These are phyloP conservation scores for Bruguiera hainesii DNA, from an alignment of 441 rosid genomes.

Conservation along the genomic window DNA sequence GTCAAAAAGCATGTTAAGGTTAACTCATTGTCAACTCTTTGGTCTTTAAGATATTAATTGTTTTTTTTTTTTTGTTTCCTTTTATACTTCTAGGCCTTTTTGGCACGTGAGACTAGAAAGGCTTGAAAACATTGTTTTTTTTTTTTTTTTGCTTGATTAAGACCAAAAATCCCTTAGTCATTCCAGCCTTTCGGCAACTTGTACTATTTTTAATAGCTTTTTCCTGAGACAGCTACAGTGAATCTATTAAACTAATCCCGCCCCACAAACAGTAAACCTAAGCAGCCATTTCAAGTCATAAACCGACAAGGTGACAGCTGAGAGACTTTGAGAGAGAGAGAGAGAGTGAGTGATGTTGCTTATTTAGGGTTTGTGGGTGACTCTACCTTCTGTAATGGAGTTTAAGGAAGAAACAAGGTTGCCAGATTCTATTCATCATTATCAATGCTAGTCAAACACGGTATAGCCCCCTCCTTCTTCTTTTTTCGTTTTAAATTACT, in stretches of 20 bases:
- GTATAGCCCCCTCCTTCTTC: background rate
- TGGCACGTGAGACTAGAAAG: constrained; percentile 21
- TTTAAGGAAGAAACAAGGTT: background rate
- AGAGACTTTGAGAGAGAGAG: too few species aligned
- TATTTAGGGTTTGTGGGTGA: constrained; percentile 26
- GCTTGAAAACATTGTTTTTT: background rate
- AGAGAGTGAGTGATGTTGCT: background rate
- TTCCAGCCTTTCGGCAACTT: constrained; percentile 22
- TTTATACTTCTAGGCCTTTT: constrained; percentile 10
- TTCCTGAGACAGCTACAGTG: constrained; percentile 14
- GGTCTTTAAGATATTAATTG: background rate
- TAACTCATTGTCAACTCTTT: constrained; percentile 26
- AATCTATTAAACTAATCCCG: constrained; percentile 14
- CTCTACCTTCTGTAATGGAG: constrained; percentile 17
- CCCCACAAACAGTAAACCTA: background rate
- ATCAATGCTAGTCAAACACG: constrained; percentile 15
- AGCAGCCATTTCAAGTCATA: background rate
- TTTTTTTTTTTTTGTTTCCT: too few species aligned
- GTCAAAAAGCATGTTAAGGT: constrained; percentile 16
- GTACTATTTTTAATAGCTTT: constrained; percentile 16
- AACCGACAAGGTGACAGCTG: background rate
- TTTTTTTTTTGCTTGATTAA: background rate
- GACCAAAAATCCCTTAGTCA: constrained; percentile 12
- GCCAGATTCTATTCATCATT: background rate
- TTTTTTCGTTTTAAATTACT: background rate